These are phyloP conservation scores for Leptomonas pyrrhocoris DNA, from an alignment of 208 protist genomes.

Conservation along the genomic window DNA sequence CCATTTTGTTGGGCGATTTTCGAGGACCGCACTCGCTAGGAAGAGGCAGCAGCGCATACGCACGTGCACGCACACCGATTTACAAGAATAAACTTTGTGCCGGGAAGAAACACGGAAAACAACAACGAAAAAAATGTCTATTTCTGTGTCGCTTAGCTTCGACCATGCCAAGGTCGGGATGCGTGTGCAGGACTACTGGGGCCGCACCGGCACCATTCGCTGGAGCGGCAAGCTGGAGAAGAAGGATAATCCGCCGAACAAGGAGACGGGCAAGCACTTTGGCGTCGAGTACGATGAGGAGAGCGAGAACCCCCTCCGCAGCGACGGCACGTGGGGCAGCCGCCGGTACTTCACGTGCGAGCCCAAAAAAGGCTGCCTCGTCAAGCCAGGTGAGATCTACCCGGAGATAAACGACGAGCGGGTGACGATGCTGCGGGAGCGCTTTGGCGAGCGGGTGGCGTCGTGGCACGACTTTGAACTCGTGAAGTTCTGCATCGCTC, in stretches of 20 bases:
- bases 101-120: too few relatives aligned
- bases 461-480: slow-evolving; percentile 83
- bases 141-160: slow-evolving; percentile 17
- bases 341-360: slow-evolving; percentile 63
- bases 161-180: slow-evolving; percentile 57
- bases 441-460: slow-evolving; percentile 66
- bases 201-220: slow-evolving; percentile 57
- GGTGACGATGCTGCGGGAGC: slow-evolving; percentile 47
- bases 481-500: slow-evolving; percentile 87
- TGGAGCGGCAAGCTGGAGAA: slow-evolving; percentile 72
- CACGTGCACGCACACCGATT: too few relatives aligned
- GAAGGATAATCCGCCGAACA: slow-evolving; percentile 52
- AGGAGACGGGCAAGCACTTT: slow-evolving; percentile 52
- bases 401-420: slow-evolving; percentile 57
- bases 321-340: slow-evolving; percentile 62
- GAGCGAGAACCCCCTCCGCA: slow-evolving; percentile 47
- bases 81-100: too few relatives aligned
- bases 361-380: slow-evolving; percentile 46
- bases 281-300: slow-evolving; percentile 74
- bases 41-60: too few relatives aligned
- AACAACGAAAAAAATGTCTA: slow-evolving; percentile 13
- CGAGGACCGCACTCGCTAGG: too few relatives aligned
- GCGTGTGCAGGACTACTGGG: slow-evolving; percentile 82
- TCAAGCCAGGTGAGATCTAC: slow-evolving; percentile 53
- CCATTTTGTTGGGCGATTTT: too few relatives aligned